Conservation (phyloP, 352 stramenopile genomes). For the Lagenidium giganteum region DNA sequence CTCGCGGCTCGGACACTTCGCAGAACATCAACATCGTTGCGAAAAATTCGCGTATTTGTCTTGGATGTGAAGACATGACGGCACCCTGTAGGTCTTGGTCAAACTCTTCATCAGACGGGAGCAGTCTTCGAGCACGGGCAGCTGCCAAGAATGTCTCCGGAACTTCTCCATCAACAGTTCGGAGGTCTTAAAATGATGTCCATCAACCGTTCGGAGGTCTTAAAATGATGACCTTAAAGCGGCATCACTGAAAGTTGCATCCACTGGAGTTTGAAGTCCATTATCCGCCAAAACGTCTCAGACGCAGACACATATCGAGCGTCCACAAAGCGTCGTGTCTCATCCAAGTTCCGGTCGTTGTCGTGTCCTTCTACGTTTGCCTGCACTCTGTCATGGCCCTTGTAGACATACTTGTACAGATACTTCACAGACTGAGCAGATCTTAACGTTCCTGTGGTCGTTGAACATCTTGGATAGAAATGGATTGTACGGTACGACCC, state of each 20-base stretch:
- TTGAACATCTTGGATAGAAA: conserved; percentile 43
- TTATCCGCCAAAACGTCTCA: conserved; percentile 20
- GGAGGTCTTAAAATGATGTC: conserved; percentile 20
- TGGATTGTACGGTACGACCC: conserved; percentile 55
- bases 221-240: conserved; percentile 3
- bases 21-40: conserved; percentile 21
- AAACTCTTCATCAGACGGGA: conserved; percentile 17
- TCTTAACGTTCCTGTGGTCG: conserved; percentile 58
- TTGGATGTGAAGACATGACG: conserved; percentile 15
- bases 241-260: conserved; percentile 8
- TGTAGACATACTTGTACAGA: conserved; percentile 60
- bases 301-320: conserved; percentile 26
- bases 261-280: conserved; percentile 18
- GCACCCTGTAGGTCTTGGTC: conserved; percentile 3
- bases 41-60: conserved; percentile 28
- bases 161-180: conserved; percentile 10
- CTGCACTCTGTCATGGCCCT: conserved; percentile 27
- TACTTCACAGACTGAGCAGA: conserved; percentile 45
- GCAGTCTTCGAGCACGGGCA: conserved; percentile 13
- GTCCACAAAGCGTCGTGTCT: conserved; percentile 20
- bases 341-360: neutral
- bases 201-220: neutral
- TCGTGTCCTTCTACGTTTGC: conserved; percentile 9
- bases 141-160: conserved; percentile 16
- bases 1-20: neutral